Conservation (phyloP, 768 basidiomycete genomes). For the Suillus tomentosus region DNA sequence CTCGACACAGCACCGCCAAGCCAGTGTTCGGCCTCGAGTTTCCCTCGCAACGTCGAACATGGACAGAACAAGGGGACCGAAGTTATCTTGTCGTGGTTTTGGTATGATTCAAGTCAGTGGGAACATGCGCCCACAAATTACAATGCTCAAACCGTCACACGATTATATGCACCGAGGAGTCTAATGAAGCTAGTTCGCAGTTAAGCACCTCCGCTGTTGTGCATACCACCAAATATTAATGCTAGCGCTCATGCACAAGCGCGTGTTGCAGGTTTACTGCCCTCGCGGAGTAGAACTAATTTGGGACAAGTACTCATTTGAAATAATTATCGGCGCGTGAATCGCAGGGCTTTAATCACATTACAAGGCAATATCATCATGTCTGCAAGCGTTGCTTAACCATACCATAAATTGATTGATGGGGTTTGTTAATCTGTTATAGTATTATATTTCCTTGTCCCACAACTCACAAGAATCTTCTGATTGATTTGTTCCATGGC, state of each 20-base stretch:
- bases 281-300: neutral
- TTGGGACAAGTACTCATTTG: neutral
- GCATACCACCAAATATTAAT: neutral
- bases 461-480: neutral
- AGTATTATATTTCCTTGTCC: neutral
- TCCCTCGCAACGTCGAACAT: neutral
- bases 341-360: too few species aligned
- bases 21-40: neutral
- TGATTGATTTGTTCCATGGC: neutral
- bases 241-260: neutral
- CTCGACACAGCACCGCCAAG: neutral
- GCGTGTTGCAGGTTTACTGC: neutral
- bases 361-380: neutral
- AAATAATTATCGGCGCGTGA: neutral
- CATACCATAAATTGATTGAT: neutral
- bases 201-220: too few species aligned
- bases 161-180: neutral
- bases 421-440: neutral
- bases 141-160: neutral
- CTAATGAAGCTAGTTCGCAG: neutral
- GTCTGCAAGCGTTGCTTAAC: neutral
- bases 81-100: neutral
- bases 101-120: neutral
- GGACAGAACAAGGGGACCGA: neutral
- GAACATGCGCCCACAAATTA: slow-evolving; percentile 1